Base-by-base conservation (phyloP, 169 alveolate genomes). In the Plasmodium reichenowi region DNA sequence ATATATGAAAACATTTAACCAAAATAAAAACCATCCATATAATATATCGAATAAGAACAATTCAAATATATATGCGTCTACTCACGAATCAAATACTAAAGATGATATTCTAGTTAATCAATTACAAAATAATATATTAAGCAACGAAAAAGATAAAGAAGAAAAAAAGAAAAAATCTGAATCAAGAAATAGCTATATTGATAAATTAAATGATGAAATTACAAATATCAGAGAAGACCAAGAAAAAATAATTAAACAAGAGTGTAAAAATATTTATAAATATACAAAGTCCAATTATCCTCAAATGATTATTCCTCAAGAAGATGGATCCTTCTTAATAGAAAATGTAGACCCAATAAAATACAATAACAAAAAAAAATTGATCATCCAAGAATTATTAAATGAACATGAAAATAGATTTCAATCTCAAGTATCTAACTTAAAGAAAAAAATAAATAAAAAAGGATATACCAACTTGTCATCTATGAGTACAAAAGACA, bases 401-500 rank as follows among this genome's bases (percentile, higher is more conserved):
- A 67, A 45, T 12, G 89, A 78, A 32, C 64, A 78, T 29, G 67
- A 78, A 8, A 78, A 78, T 26, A 78, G 43, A 47, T 12, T 20
- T 26, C 50, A 47, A 26, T 64, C 89, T 6, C 66, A 66, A 66
- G 20, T 64, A n/a, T 6, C 20, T 48, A 24, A 67, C 20, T 15
- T 78, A 78, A 78, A 58, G 13, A 22, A 71, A 48, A 67, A 48
- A 58, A 62, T 60, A 8, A 78, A 78, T 64, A 78, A 66, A 70
- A 62, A 59, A 38, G 48, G 24, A 22, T 66, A 78, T 66, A 29
- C 15, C 20, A 70, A 78, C 24, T 66, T 64, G 50, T 78, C 89
- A 17, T 78, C 89, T 22, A 63, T 78, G 76, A 78, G 89, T 17
- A 78, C 89, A n/a, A 78, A 78, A 58, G 89, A 58, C 48, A 78